A percentile compares a stretch with the other conserved stretches of the same genome.
These are phyloP conservation scores for Athelia psychrophila DNA, from an alignment of 1,284 basidiomycete species.

Conservation along the genomic window DNA sequence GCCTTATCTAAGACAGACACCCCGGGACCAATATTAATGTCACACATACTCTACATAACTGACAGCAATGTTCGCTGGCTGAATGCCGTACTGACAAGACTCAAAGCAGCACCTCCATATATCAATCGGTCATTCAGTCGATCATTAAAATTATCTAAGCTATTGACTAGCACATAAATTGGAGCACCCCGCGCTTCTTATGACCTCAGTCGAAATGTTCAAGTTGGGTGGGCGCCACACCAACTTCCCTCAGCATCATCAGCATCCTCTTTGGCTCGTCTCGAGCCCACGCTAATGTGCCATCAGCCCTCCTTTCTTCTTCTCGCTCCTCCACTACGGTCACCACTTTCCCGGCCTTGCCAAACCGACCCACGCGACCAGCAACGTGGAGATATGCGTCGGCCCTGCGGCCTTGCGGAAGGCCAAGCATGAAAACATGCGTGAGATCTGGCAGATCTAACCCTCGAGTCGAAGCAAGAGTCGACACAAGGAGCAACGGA, in stretches of 20 bases:
- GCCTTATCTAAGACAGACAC: no score
- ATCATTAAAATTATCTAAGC: no score
- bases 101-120: no score
- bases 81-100: no score
- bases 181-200: background rate
- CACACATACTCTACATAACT: no score
- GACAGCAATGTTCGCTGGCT: no score
- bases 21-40: no score
- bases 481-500: conserved; percentile 66
- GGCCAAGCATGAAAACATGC: conserved; percentile 71
- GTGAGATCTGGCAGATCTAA: conserved; percentile 67
- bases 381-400: conserved; percentile 69
- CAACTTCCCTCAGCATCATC: conserved; percentile 45
- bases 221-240: conserved; percentile 30
- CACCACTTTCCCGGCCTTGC: conserved; percentile 60
- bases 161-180: no score
- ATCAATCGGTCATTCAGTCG: no score
- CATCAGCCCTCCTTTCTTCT: conserved; percentile 23
- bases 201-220: conserved; percentile 42
- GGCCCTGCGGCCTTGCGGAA: conserved; percentile 47
- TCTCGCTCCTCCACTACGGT: conserved; percentile 45
- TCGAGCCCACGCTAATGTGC: conserved; percentile 10
- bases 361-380: conserved; percentile 75
- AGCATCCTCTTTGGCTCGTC: conserved; percentile 43
- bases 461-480: conserved; percentile 64